phyloP scores from a whole-genome alignment of 371 early-diverging fungal species.

The Circinella minor region DNA sequence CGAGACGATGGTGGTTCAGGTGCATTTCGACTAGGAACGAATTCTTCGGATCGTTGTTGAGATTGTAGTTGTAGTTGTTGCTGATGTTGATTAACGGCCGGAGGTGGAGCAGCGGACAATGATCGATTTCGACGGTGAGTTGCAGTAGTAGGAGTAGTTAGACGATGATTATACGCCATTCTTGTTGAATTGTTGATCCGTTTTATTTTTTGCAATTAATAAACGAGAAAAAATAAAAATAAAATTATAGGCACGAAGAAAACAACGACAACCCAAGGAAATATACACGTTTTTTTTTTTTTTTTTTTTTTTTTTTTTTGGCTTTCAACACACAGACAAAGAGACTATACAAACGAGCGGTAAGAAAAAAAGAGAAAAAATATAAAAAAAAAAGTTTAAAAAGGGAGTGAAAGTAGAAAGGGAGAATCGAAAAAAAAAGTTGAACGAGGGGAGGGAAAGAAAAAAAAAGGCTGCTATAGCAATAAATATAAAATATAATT shows the following conservation, averaged over 20 bases:
- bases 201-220: too few species aligned
- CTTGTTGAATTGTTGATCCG: too few species aligned
- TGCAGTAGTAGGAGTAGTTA: too few species aligned
- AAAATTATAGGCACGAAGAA: too few species aligned
- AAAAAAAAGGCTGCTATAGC: not conserved
- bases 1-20: slow-evolving; percentile 8
- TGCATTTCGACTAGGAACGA: slow-evolving; percentile 11
- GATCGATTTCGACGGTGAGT: slow-evolving; percentile 8
- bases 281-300: too few species aligned
- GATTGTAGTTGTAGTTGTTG: not conserved
- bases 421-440: not conserved
- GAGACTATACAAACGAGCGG: not conserved
- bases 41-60: not conserved
- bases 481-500: too few species aligned
- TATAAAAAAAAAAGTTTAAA: slow-evolving; percentile 5
- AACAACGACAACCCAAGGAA: too few species aligned
- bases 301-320: too few species aligned
- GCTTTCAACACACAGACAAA: too few species aligned
- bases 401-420: too few species aligned
- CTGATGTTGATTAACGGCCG: not conserved
- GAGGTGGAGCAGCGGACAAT: slow-evolving; percentile 2
- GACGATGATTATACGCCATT: slow-evolving; percentile 4
- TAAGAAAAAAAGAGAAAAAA: slow-evolving; percentile 4
- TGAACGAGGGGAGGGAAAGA: not conserved
- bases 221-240: too few species aligned